Evolutionary conservation across 78 protist species (phyloP).

Genomic region (Neovahlkampfia damariscottae): DNA sequence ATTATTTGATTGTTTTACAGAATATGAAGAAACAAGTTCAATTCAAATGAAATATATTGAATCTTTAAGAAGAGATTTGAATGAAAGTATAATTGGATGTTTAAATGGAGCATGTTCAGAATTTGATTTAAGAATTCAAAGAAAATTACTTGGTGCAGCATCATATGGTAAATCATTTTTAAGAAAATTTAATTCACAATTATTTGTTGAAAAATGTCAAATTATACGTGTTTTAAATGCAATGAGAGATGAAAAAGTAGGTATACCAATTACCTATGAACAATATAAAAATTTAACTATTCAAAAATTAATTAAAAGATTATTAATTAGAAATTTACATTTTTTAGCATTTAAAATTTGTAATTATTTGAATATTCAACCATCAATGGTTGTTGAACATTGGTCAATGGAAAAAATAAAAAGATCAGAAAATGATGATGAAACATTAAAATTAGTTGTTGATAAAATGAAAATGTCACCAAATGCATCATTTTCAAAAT

Average conservation of each 20-base stretch:
- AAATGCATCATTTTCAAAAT: constrained; percentile 60
- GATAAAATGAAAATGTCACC: constrained; percentile 17
- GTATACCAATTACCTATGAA: constrained; percentile 63
- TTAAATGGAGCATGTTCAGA: constrained; percentile 65
- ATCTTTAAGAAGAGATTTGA: constrained; percentile 18
- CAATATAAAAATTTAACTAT: constrained; percentile 48
- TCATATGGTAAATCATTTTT: constrained; percentile 40
- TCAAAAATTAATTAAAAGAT: constrained; percentile 44
- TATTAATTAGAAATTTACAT: constrained; percentile 52
- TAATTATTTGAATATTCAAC: constrained; percentile 32
- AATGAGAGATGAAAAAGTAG: constrained; percentile 32
- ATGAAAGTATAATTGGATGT: constrained; percentile 55
- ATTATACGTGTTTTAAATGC: constrained; percentile 56
- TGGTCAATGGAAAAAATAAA: constrained; percentile 47
- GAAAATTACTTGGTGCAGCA: constrained; percentile 30
- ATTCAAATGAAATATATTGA: constrained; percentile 49
- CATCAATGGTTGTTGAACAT: constrained; percentile 43
- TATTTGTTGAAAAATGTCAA: constrained; percentile 52
- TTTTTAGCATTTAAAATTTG: constrained; percentile 63
- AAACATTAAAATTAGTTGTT: neutral
- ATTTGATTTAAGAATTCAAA: constrained; percentile 28
- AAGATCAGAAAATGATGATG: neutral
- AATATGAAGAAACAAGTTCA: constrained; percentile 40
- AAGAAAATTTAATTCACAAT: constrained; percentile 28
- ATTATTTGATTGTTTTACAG: constrained; percentile 56